Conservation (phyloP, 768 basidiomycete species). For the Lyophyllum semitale region DNA sequence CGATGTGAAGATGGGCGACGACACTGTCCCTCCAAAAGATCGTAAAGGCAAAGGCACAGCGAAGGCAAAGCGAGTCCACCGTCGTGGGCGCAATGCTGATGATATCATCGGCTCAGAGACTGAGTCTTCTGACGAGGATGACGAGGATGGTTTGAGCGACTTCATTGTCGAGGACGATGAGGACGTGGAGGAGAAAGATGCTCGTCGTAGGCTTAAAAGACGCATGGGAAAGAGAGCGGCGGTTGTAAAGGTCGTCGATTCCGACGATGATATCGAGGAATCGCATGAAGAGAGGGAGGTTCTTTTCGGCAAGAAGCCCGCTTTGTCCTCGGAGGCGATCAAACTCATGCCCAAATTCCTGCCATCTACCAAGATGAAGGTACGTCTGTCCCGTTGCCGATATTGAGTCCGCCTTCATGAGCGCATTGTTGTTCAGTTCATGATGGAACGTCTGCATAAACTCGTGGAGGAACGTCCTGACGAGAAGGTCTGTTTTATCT, state of each 20-base stretch:
- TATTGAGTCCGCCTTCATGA: not conserved
- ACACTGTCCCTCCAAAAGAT: slow-evolving; percentile 14
- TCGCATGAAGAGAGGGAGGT: slow-evolving; percentile 43
- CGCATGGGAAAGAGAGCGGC: slow-evolving; percentile 38
- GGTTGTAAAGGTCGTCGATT: slow-evolving; percentile 43
- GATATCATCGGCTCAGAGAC: slow-evolving; percentile 17
- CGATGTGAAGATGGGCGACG: slow-evolving; percentile 33
- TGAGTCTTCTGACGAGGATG: slow-evolving; percentile 33
- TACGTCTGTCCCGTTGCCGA: slow-evolving; percentile 23
- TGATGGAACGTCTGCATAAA: slow-evolving; percentile 58
- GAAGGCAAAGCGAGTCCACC: not conserved
- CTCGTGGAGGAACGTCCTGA: slow-evolving; percentile 50
- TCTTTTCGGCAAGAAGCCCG: slow-evolving; percentile 35
- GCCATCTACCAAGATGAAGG: slow-evolving; percentile 79
- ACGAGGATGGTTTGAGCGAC: slow-evolving; percentile 47
- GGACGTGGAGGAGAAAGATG: slow-evolving; percentile 53
- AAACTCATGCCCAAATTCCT: slow-evolving; percentile 56
- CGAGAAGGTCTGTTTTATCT: slow-evolving; percentile 51
- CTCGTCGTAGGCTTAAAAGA: slow-evolving; percentile 37
- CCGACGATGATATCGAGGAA: slow-evolving; percentile 41
- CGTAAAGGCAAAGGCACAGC: slow-evolving; percentile 25
- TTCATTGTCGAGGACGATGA: slow-evolving; percentile 56
- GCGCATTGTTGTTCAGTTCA: slow-evolving; percentile 37
- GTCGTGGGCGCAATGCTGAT: not conserved
- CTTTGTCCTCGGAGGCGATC: slow-evolving; percentile 33